Evolutionary conservation across 2,329 filamentous ascomycete genomes (phyloP), one percentile per base, ranked within the genome.

Genomic region (Lasiodiplodia sp.): DNA sequence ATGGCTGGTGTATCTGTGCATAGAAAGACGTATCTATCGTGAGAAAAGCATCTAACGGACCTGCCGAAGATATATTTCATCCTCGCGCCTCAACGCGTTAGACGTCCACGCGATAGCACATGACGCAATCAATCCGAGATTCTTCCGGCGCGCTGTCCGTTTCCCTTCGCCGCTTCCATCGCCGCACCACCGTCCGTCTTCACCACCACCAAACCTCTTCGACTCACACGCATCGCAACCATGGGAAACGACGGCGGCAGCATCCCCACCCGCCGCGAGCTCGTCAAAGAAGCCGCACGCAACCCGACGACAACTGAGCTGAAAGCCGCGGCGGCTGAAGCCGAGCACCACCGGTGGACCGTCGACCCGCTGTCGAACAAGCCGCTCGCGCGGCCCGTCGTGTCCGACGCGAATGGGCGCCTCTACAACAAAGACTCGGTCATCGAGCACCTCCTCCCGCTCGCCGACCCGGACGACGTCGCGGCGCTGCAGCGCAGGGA

Each of bases 211-310:
- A 44, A 37, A 10, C 8, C 2, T 10, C 8, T 34, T 2, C 52
- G 4, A 16, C 52, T 8, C 52, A 7, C 18, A 14, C 53, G n/a
- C 23, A 49, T 51, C 21, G 34, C 51, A 71, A 77, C 65, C 74
- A 97, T 99, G 96, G 96, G 96, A 78, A 99, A 99, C 83, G 96
- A 99, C 79, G 96, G 96, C 74, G 96, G 96, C 78, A 95, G 93
- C 73, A 99, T 99, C 73, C 96, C 96, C 5, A 98, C 92, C 71
- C 92, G 96, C 38, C 92, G 94, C 76, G 96, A 99, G 81, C 92
- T 99, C 56, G 96, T 99, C 79, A 97, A 97, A 82, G 91, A 95
- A 80, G 93, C 94, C 34, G 93, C 94, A 52, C 92, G 93, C 74
- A 87, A 89, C 64, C 92, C 92, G 25, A 96, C 92, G 40, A 87